Conservation (phyloP, 2,329 filamentous ascomycete species). For the Cercospora sojina region DNA sequence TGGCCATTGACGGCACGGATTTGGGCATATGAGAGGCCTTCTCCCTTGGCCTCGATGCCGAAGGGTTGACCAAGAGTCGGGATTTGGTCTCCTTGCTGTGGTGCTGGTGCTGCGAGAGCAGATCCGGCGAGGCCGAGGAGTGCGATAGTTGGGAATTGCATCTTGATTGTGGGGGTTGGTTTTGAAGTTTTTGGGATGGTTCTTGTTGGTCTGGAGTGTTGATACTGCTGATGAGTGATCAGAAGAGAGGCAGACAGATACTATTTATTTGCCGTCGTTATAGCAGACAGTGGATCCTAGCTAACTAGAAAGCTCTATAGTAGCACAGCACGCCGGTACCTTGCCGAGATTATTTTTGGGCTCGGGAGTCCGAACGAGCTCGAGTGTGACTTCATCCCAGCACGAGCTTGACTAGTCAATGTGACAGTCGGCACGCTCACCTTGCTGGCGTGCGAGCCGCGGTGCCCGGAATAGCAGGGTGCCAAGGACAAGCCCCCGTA, state of each 20-base stretch:
- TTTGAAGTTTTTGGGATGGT: neutral
- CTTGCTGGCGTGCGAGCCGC: neutral
- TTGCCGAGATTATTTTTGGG: neutral
- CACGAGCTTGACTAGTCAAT: neutral
- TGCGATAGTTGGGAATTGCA: slow-evolving; percentile 7
- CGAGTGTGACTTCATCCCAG: neutral
- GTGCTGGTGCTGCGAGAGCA: neutral
- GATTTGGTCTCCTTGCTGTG: neutral
- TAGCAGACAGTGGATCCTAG: neutral
- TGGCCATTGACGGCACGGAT: slow-evolving; percentile 22
- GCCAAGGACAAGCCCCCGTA: neutral
- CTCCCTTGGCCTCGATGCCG: neutral
- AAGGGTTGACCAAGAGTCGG: neutral
- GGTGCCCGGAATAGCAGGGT: neutral
- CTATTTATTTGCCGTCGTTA: neutral
- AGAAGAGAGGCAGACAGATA: neutral
- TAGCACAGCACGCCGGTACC: neutral
- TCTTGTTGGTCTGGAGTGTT: neutral
- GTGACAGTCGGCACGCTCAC: neutral
- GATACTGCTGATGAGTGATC: neutral
- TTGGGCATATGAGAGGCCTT: slow-evolving; percentile 10
- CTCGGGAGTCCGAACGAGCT: neutral
- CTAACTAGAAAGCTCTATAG: neutral
- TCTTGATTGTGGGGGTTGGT: neutral
- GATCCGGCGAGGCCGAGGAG: slow-evolving; percentile 10